Evolutionary conservation across 2,329 filamentous ascomycete genomes (phyloP), one percentile per base, ranked within the genome.

Genomic region (Beauveria bassiana): DNA sequence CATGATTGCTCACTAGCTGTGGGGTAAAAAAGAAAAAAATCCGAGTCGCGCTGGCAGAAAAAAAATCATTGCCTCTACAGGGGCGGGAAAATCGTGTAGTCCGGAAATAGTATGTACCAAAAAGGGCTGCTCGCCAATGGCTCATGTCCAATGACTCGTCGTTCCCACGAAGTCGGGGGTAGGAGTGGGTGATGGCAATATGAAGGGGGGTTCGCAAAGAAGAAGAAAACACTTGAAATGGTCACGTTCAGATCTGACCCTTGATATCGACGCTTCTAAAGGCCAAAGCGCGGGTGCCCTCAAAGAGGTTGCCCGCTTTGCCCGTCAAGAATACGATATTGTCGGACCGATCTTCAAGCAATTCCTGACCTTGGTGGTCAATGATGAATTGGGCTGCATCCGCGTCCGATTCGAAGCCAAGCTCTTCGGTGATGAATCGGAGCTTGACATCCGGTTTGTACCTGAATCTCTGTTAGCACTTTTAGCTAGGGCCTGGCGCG

Each of bases 211-310:
- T 34, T 62, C 47, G 61, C 53, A 46, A 57, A 51, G 46, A 46
- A 43, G 34, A 55, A 31, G 12, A 57, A 10, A 31, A 49, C 28
- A 55, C n/a, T 61, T 50, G 42, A 7, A 22, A 22, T 18, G 40
- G 60, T 62, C 47, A 58, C 54, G 59, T 68, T 88, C 79, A 95
- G 72, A 97, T 96, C 78, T 98, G 93, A 71, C 93, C 93, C 79
- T 98, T 97, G 80, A 98, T 96, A 78, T 98, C 93, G 80, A 98
- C 89, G 72, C 87, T 88, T 71, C 86, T 84, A 76, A 96, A 96
- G 54, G 93, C 93, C 65, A 82, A 81, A 45, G 80, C 75, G 72
- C 87, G 89, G 63, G 90, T 85, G 59, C 77, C 73, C 72, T 97
- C 91, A 74, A 98, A 96, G 22, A 88, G 76, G 47, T 75, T 72